Conservation (phyloP, 352 stramenopile species). For the Halophytophthora polymorphica region DNA sequence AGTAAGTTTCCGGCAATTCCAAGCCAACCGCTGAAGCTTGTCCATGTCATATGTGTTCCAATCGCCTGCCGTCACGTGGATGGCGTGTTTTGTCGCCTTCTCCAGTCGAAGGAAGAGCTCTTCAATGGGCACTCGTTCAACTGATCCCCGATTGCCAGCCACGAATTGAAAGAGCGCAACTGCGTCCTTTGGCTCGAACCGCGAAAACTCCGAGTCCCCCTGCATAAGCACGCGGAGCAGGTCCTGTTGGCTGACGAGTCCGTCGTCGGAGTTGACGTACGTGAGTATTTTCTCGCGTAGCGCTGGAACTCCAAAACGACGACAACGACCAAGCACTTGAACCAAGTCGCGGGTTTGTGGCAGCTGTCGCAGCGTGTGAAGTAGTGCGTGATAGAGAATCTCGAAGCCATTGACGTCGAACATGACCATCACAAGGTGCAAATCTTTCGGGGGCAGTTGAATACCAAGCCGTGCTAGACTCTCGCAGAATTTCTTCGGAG, state of each 20-base stretch:
- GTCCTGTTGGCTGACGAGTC: slow-evolving; percentile 34
- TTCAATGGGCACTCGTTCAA: slow-evolving; percentile 29
- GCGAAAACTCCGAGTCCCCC: slow-evolving; percentile 12
- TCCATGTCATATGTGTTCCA: slow-evolving; percentile 43
- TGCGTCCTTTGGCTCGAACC: slow-evolving; percentile 39
- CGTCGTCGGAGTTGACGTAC: slow-evolving; percentile 35
- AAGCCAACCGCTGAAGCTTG: slow-evolving; percentile 44
- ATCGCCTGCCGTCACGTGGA: slow-evolving; percentile 3
- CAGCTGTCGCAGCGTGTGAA: slow-evolving; percentile 32
- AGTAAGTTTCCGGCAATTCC: slow-evolving; percentile 49
- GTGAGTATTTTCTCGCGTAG: slow-evolving; percentile 40
- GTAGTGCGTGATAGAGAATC: slow-evolving; percentile 48
- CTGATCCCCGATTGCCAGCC: slow-evolving; percentile 2
- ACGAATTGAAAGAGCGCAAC: slow-evolving; percentile 36
- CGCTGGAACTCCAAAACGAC: slow-evolving; percentile 30
- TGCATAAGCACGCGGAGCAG: slow-evolving; percentile 41
- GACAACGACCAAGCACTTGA: slow-evolving; percentile 29
- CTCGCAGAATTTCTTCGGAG: slow-evolving; percentile 46
- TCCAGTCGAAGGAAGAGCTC: slow-evolving; percentile 36
- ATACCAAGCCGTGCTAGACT: slow-evolving; percentile 31
- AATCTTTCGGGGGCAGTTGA: slow-evolving; percentile 32
- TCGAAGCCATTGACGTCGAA: slow-evolving; percentile 48
- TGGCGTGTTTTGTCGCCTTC: slow-evolving; percentile 14
- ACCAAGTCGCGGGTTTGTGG: slow-evolving; percentile 19
- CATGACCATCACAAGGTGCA: slow-evolving; percentile 45